These are phyloP conservation scores for Euryodendron excelsum DNA, from an alignment of 148 eudicot genomes.

Conservation along the genomic window DNA sequence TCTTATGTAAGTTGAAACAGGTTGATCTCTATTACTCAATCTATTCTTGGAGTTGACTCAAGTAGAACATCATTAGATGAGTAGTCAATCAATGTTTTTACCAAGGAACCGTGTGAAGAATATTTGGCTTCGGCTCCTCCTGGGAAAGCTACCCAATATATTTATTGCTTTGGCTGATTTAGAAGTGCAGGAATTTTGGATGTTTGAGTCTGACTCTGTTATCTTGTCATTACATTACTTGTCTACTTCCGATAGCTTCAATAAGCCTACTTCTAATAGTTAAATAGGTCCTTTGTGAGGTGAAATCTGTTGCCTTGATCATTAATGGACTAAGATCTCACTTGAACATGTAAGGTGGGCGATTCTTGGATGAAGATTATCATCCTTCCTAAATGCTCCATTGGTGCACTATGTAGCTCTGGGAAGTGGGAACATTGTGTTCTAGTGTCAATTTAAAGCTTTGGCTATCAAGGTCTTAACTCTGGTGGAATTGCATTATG, in stretches of 20 bases:
- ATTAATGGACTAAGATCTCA: background rate
- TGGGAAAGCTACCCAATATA: too few species aligned
- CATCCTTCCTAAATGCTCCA: background rate
- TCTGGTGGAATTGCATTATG: background rate
- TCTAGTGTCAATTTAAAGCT: background rate
- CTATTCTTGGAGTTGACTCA: background rate
- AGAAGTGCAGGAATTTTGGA: background rate
- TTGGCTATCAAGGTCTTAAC: background rate
- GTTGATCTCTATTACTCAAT: background rate
- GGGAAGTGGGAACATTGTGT: too few species aligned
- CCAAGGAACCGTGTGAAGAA: background rate
- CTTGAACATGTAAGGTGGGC: background rate
- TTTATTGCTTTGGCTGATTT: background rate
- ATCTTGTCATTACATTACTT: background rate
- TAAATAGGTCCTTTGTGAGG: background rate
- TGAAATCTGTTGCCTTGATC: background rate
- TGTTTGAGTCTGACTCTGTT: background rate
- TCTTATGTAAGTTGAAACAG: background rate
- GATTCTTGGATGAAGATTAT: background rate
- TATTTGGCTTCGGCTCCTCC: too few species aligned
- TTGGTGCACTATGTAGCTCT: background rate
- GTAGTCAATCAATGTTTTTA: background rate
- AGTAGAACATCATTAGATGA: background rate
- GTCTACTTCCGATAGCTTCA: background rate
- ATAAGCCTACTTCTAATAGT: too few species aligned